Conservation (phyloP, 345 rosid genomes). For the Sisymbrium altissimum region DNA sequence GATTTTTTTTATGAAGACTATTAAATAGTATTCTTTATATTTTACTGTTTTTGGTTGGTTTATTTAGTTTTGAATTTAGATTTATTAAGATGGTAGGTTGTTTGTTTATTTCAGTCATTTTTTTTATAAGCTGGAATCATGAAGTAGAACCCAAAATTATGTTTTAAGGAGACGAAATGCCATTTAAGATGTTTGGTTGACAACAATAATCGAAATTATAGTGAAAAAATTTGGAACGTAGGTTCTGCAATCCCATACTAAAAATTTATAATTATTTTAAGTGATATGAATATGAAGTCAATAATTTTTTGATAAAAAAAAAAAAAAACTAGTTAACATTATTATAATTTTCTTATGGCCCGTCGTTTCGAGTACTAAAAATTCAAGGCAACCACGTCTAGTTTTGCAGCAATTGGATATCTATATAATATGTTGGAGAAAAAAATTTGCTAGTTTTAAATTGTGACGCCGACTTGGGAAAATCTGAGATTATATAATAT, state of each 20-base stretch:
- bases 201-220: not conserved
- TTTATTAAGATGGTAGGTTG: no score
- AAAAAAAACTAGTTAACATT: not conserved
- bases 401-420: not conserved
- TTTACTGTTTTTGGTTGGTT: no score
- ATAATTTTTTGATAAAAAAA: not conserved
- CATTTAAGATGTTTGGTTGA: not conserved
- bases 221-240: not conserved
- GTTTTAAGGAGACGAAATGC: not conserved
- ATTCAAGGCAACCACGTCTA: conserved; percentile 26
- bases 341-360: not conserved
- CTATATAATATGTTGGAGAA: not conserved
- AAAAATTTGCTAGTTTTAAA: not conserved
- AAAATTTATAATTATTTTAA: not conserved
- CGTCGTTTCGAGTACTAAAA: conserved; percentile 14
- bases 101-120: not conserved
- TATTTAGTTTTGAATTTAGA: no score
- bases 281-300: not conserved
- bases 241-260: not conserved
- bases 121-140: not conserved
- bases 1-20: no score
- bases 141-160: not conserved
- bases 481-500: conserved; percentile 11
- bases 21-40: no score
- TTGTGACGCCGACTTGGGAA: conserved; percentile 1